Evolutionary conservation across 805 yeast genomes (phyloP).

Genomic region (Candida dendrica): DNA sequence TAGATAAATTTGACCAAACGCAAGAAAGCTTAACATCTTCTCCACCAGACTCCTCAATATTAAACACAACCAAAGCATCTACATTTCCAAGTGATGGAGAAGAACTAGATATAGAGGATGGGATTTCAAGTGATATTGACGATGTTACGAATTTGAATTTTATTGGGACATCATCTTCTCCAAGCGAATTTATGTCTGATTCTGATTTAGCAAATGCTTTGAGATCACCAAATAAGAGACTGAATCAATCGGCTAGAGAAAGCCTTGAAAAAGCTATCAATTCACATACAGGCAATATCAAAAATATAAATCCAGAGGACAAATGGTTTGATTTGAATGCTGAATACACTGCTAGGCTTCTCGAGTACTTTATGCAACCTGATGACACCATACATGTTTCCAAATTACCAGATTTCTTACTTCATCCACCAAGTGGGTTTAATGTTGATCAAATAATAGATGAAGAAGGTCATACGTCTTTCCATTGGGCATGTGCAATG

Average conservation of each 20-base stretch:
- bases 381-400: slow-evolving; percentile 24
- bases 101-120: slow-evolving; percentile 25
- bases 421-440: slow-evolving; percentile 56
- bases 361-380: slow-evolving; percentile 33
- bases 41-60: slow-evolving; percentile 2
- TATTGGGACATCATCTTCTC: slow-evolving; percentile 33
- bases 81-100: slow-evolving; percentile 2
- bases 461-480: slow-evolving; percentile 72
- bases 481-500: slow-evolving; percentile 85
- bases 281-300: slow-evolving; percentile 9
- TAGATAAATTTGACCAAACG: not conserved
- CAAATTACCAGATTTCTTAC: too few relatives aligned
- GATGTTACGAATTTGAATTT: not conserved
- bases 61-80: not conserved
- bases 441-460: slow-evolving; percentile 65
- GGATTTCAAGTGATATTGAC: slow-evolving; percentile 29
- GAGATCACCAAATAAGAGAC: slow-evolving; percentile 20
- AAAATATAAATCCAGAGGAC: slow-evolving; percentile 2
- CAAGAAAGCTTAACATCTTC: slow-evolving; percentile 1
- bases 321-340: slow-evolving; percentile 22
- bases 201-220: slow-evolving; percentile 39
- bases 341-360: slow-evolving; percentile 39
- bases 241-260: slow-evolving; percentile 16
- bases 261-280: slow-evolving; percentile 16
- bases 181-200: slow-evolving; percentile 49